These are phyloP conservation scores for Alternaria rosae DNA, from an alignment of 2,329 filamentous ascomycete species.

Conservation along the genomic window DNA sequence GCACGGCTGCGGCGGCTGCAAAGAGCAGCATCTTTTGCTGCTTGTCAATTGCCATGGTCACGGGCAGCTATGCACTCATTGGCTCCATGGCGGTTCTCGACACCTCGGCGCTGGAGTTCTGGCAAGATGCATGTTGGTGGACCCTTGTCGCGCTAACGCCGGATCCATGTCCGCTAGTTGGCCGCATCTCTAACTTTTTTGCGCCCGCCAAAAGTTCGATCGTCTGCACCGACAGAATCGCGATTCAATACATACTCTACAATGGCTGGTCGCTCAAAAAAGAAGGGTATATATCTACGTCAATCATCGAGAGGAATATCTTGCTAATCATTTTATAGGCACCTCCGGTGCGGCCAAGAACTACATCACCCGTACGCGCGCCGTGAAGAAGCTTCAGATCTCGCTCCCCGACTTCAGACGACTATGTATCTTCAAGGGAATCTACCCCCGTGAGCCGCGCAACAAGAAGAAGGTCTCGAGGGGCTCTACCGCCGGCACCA, in stretches of 20 bases:
- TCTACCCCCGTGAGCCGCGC: constrained; percentile 95
- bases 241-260: constrained; percentile 9
- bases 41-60: constrained; percentile 53
- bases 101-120: constrained; percentile 11
- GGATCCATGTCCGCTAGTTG: constrained; percentile 29
- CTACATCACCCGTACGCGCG: constrained; percentile 96
- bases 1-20: constrained; percentile 75
- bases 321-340: constrained; percentile 58
- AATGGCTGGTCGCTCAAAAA: constrained; percentile 50
- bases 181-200: constrained; percentile 44
- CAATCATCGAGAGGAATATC: rapidly evolving
- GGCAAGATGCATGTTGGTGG: constrained; percentile 13
- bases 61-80: constrained; percentile 6
- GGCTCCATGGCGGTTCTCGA: constrained; percentile 19
- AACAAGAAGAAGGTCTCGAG: constrained; percentile 97
- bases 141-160: constrained; percentile 30
- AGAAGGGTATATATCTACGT: constrained; percentile 67
- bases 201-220: constrained; percentile 22
- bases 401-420: constrained; percentile 96
- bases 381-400: constrained; percentile 96
- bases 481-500: constrained; percentile 86
- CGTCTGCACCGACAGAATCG: constrained; percentile 12
- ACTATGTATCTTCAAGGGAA: constrained; percentile 99
- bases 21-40: constrained; percentile 73
- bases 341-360: constrained; percentile 94